phyloP scores from a whole-genome alignment of 1,139 yeast genomes.

The Yamadazyma dendronema region DNA sequence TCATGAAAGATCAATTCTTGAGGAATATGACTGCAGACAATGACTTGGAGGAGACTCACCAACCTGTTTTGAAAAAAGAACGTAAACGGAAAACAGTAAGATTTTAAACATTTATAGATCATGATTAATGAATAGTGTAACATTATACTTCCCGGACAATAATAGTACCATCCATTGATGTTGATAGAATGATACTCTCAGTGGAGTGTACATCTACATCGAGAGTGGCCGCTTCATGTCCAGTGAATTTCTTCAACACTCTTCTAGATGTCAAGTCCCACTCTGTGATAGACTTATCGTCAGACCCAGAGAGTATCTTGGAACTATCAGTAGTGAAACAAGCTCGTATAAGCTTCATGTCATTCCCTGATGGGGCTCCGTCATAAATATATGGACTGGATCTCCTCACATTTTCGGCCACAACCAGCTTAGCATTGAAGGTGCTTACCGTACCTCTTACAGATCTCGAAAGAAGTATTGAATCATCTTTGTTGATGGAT shows the following conservation, averaged over 20 bases:
- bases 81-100: conserved; percentile 23
- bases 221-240: conserved; percentile 62
- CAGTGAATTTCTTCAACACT: conserved; percentile 47
- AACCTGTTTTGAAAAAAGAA: conserved; percentile 5
- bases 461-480: conserved; percentile 53
- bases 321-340: conserved; percentile 39
- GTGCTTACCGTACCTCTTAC: conserved; percentile 57
- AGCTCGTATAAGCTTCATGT: conserved; percentile 51
- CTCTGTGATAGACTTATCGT: conserved; percentile 53
- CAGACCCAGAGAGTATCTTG: conserved; percentile 56
- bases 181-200: conserved; percentile 15
- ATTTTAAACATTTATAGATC: conserved; percentile 15
- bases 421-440: conserved; percentile 51
- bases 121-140: background rate
- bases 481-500: conserved; percentile 48
- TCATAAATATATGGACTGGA: conserved; percentile 47
- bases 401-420: conserved; percentile 38
- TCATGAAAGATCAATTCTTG: conserved; percentile 23
- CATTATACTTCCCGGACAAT: background rate
- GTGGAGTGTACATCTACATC: conserved; percentile 52
- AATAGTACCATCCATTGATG: background rate
- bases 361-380: conserved; percentile 60
- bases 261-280: conserved; percentile 62
- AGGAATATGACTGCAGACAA: conserved; percentile 18
- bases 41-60: conserved; percentile 12